Percentiles rank a stretch among this genome's conserved stretches.
Conservation (phyloP, 371 early-diverging fungal genomes). For the Mycotypha africana region DNA sequence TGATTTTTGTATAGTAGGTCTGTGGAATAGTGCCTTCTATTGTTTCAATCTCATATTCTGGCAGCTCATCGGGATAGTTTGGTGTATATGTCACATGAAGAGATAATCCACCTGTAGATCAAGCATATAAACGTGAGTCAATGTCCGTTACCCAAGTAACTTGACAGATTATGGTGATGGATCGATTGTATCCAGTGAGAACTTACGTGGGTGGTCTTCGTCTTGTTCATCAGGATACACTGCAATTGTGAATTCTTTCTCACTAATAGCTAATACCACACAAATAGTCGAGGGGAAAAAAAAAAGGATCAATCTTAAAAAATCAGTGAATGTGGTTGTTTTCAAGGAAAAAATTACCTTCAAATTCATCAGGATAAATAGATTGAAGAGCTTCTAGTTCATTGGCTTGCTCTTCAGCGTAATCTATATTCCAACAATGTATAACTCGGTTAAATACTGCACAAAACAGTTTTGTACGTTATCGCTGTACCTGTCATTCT, state of each 20-base stretch:
- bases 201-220: constrained; percentile 48
- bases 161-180: too few relatives aligned
- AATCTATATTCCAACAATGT: too few relatives aligned
- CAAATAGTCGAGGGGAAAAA: constrained; percentile 1
- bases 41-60: constrained; percentile 59
- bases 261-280: constrained; percentile 31
- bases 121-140: background rate
- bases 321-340: background rate
- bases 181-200: background rate
- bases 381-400: constrained; percentile 91
- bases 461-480: too few relatives aligned
- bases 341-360: constrained; percentile 38
- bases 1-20: constrained; percentile 43
- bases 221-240: constrained; percentile 55
- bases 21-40: constrained; percentile 43
- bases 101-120: constrained; percentile 36
- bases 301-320: too few relatives aligned
- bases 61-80: constrained; percentile 83
- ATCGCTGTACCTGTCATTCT: too few relatives aligned
- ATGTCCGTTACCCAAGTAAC: background rate
- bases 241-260: constrained; percentile 38
- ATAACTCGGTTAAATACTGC: too few relatives aligned
- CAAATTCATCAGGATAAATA: constrained; percentile 90
- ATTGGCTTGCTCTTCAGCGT: constrained; percentile 79
- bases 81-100: constrained; percentile 78